Evolutionary conservation across 805 yeast species (phyloP).

Genomic region (Zygotorulaspora chibaensis): DNA sequence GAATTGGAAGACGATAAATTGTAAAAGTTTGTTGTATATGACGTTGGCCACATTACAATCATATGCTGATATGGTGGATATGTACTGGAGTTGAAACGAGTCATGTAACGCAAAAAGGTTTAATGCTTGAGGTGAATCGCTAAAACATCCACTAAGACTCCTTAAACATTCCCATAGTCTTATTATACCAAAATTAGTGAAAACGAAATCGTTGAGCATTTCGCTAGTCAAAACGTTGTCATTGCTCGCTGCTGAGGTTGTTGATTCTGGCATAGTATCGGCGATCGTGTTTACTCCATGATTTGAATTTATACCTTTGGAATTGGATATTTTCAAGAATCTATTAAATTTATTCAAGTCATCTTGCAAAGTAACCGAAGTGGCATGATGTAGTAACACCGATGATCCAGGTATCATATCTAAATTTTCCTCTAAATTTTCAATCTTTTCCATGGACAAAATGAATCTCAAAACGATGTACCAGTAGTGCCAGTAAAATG

Average conservation of each 20-base stretch:
- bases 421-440: slow-evolving; percentile 4
- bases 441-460: slow-evolving; percentile 1
- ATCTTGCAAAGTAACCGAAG: slow-evolving; percentile 14
- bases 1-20: slow-evolving; percentile 22
- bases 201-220: slow-evolving; percentile 22
- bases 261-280: slow-evolving; percentile 9
- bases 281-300: neutral
- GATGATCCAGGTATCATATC: slow-evolving; percentile 20
- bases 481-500: slow-evolving; percentile 36
- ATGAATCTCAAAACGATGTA: slow-evolving; percentile 18
- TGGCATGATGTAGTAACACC: slow-evolving; percentile 19
- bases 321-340: slow-evolving; percentile 12
- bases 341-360: slow-evolving; percentile 22
- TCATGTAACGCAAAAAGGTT: slow-evolving; percentile 24
- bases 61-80: slow-evolving; percentile 27
- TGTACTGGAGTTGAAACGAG: slow-evolving; percentile 15
- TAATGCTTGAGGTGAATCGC: slow-evolving; percentile 3
- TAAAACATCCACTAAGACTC: slow-evolving; percentile 18
- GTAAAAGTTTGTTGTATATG: slow-evolving; percentile 28
- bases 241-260: slow-evolving; percentile 1
- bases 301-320: slow-evolving; percentile 1
- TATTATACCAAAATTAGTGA: slow-evolving; percentile 21
- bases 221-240: slow-evolving; percentile 13
- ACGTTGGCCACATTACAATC: slow-evolving; percentile 26
- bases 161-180: slow-evolving; percentile 29